Conservation (phyloP, 441 rosid genomes). For the Arabidopsis lyrata region DNA sequence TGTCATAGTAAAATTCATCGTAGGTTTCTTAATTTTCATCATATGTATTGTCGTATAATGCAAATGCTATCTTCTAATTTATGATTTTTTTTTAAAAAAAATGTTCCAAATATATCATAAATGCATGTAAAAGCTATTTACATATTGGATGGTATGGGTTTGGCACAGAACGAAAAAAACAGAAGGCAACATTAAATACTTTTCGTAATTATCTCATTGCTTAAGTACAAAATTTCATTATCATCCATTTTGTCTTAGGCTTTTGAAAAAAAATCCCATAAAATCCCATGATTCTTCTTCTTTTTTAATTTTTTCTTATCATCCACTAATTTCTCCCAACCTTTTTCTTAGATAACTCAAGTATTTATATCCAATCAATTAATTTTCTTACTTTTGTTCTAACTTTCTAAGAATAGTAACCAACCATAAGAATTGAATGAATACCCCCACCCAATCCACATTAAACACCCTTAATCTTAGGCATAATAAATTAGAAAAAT, state of each 20-base stretch:
- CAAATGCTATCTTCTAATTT: neutral
- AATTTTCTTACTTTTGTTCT: slow-evolving; percentile 3
- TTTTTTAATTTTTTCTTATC: neutral
- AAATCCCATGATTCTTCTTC: neutral
- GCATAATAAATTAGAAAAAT: neutral
- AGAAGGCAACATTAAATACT: slow-evolving; percentile 7
- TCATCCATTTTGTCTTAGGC: slow-evolving; percentile 20
- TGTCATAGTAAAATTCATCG: neutral
- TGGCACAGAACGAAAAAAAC: slow-evolving; percentile 2
- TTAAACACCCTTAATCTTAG: too few relatives aligned
- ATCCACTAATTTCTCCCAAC: slow-evolving; percentile 3
- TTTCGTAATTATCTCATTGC: slow-evolving; percentile 25
- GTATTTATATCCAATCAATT: slow-evolving; percentile 25
- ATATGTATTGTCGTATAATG: neutral
- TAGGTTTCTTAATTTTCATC: too few relatives aligned
- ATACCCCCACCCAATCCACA: too few relatives aligned
- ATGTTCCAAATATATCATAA: neutral
- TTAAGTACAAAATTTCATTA: slow-evolving; percentile 39
- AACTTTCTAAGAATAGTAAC: neutral
- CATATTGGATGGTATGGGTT: slow-evolving; percentile 12
- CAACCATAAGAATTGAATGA: neutral
- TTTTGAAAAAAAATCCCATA: neutral
- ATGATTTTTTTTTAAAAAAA: too few relatives aligned
- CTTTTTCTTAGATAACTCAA: slow-evolving; percentile 29
- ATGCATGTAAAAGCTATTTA: neutral